Conservation (phyloP, 2,329 filamentous ascomycete genomes). For the Xylariaceae sp. region DNA sequence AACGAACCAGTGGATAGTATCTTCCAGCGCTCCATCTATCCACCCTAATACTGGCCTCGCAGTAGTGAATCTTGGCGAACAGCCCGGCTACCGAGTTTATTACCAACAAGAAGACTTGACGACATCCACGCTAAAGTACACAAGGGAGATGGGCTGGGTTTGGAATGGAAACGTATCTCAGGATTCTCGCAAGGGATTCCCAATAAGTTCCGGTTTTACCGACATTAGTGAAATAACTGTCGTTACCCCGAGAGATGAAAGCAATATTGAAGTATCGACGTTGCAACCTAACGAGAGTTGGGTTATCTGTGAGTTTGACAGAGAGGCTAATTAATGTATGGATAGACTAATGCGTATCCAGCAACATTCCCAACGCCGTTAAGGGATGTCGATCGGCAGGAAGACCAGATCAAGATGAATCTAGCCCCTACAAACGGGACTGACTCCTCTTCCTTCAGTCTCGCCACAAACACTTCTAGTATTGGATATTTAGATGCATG, state of each 20-base stretch:
- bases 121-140: constrained; percentile 14
- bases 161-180: constrained; percentile 7
- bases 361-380: constrained; percentile 9
- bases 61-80: constrained; percentile 9
- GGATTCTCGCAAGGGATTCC: not conserved
- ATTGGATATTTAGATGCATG: constrained; percentile 11
- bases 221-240: constrained; percentile 13
- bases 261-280: constrained; percentile 19
- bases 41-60: constrained; percentile 15
- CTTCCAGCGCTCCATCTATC: not conserved
- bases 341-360: not conserved
- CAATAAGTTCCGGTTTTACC: constrained; percentile 9
- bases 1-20: constrained; percentile 4
- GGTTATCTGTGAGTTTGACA: constrained; percentile 17
- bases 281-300: constrained; percentile 8
- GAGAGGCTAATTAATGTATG: too few relatives aligned
- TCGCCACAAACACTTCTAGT: not conserved
- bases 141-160: not conserved
- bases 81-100: constrained; percentile 19
- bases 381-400: not conserved
- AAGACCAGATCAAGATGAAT: not conserved
- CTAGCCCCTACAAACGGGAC: constrained; percentile 16
- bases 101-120: constrained; percentile 12
- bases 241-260: constrained; percentile 6
- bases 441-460: not conserved